A percentile compares a stretch with the other conserved stretches of the same genome.
Evolutionary conservation across 179 eudicot genomes (phyloP).

Genomic region (Dionaea muscipula): DNA sequence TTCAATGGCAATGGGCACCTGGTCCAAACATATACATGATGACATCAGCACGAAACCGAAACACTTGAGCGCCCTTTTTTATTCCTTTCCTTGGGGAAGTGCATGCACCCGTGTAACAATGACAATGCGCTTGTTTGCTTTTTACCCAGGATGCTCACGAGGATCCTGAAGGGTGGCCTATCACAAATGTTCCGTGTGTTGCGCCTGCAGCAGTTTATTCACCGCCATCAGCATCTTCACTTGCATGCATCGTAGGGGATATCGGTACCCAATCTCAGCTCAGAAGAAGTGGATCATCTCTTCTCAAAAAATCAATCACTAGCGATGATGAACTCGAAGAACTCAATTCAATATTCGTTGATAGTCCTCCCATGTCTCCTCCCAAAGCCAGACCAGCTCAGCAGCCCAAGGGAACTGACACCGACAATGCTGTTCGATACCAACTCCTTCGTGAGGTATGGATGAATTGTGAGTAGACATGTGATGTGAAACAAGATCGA

Average conservation of each 20-base stretch:
- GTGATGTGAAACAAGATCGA: neutral
- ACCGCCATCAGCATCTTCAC: conserved; percentile 24
- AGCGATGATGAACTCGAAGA: conserved; percentile 39
- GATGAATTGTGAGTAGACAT: conserved; percentile 11
- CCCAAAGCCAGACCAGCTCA: conserved; percentile 1
- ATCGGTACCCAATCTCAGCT: conserved; percentile 19
- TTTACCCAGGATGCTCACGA: conserved; percentile 13
- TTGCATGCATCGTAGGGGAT: conserved; percentile 16
- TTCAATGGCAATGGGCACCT: too few relatives aligned
- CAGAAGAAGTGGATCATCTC: conserved; percentile 21
- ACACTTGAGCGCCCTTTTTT: too few relatives aligned
- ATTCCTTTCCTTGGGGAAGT: too few relatives aligned
- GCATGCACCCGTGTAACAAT: too few relatives aligned
- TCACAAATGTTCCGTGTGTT: conserved; percentile 16
- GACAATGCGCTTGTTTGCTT: too few relatives aligned
- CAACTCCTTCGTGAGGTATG: conserved; percentile 26
- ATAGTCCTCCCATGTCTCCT: conserved; percentile 12
- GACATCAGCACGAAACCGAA: too few relatives aligned
- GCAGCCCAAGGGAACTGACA: conserved; percentile 9
- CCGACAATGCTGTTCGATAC: conserved; percentile 15
- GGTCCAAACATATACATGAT: too few relatives aligned
- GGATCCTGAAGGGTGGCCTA: conserved; percentile 18
- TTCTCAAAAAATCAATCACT: conserved; percentile 32
- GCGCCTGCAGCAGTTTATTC: conserved; percentile 29
- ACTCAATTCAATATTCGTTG: conserved; percentile 20